Evolutionary conservation across 2,329 filamentous ascomycete genomes (phyloP).

Genomic region (Colletotrichum sp.): DNA sequence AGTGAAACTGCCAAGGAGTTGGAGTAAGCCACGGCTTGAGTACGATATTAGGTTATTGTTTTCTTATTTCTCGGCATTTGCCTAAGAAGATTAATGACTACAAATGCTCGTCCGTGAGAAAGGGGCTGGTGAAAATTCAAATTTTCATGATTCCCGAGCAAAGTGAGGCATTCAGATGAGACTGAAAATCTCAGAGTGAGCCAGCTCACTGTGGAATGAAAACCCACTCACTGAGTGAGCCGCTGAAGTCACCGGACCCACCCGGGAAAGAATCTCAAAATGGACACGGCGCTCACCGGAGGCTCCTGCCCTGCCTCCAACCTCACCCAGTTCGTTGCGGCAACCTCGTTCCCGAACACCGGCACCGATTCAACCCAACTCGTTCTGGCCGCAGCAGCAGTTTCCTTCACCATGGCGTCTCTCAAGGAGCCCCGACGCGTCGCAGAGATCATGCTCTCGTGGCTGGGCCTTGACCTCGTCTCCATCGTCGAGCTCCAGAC

Average conservation of each 20-base stretch:
- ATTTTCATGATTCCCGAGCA: neutral
- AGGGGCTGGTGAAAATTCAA: neutral
- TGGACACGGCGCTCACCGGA: neutral
- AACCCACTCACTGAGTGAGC: neutral
- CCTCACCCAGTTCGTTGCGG: neutral
- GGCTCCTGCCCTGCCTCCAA: neutral
- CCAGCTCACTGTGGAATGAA: neutral
- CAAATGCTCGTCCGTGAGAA: neutral
- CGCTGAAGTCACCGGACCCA: slow-evolving; percentile 3
- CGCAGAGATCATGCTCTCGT: slow-evolving; percentile 44
- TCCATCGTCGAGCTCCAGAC: slow-evolving; percentile 44
- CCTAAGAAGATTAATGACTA: neutral
- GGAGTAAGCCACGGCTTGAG: neutral
- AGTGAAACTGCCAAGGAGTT: neutral
- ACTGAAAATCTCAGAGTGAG: neutral
- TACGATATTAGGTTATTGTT: neutral
- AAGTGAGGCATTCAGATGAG: neutral
- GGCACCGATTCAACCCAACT: neutral
- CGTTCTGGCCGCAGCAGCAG: neutral
- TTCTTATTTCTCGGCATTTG: neutral
- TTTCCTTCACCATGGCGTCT: neutral
- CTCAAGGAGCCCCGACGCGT: slow-evolving; percentile 31
- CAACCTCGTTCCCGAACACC: neutral
- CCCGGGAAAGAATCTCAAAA: neutral
- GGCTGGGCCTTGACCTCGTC: slow-evolving; percentile 43